Conservation (phyloP, 345 rosid species). For the Moricandia arvensis region DNA sequence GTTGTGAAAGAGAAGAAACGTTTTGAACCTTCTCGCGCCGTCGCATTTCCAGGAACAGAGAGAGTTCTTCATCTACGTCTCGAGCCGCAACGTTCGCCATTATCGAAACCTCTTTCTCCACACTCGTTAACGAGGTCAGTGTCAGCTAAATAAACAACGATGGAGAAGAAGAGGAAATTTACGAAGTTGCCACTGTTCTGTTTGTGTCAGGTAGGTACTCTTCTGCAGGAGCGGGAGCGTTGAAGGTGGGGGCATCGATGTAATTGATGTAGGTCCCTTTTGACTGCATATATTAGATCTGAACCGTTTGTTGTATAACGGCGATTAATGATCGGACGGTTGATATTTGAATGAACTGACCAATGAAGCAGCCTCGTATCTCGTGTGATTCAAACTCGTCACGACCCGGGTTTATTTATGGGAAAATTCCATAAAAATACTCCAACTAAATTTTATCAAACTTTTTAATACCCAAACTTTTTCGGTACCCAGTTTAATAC, state of each 20-base stretch:
- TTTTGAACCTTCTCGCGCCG: conserved; percentile 61
- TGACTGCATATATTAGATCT: background rate
- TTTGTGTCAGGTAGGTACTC: conserved; percentile 1
- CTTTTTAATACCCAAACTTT: too few species aligned
- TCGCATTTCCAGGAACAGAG: conserved; percentile 76
- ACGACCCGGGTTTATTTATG: background rate
- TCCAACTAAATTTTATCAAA: too few species aligned
- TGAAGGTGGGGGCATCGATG: conserved; percentile 15
- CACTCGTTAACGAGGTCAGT: background rate
- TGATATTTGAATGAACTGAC: conserved; percentile 25
- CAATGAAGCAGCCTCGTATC: conserved; percentile 31
- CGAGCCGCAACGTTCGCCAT: conserved; percentile 41
- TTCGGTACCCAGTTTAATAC: too few species aligned
- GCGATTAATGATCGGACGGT: conserved; percentile 27
- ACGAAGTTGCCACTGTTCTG: conserved; percentile 30
- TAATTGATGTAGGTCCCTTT: conserved; percentile 24
- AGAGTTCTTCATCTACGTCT: conserved; percentile 74
- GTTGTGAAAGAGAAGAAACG: conserved; percentile 39
- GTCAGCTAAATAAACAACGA: background rate
- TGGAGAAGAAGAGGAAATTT: background rate
- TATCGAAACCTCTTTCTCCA: background rate
- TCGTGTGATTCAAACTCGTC: conserved; percentile 34
- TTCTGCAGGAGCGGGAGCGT: conserved; percentile 27
- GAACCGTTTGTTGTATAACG: conserved; percentile 25
- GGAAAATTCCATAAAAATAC: too few species aligned